Conservation (phyloP, 2,329 filamentous ascomycete species). For the Microthyrium microscopicum region DNA sequence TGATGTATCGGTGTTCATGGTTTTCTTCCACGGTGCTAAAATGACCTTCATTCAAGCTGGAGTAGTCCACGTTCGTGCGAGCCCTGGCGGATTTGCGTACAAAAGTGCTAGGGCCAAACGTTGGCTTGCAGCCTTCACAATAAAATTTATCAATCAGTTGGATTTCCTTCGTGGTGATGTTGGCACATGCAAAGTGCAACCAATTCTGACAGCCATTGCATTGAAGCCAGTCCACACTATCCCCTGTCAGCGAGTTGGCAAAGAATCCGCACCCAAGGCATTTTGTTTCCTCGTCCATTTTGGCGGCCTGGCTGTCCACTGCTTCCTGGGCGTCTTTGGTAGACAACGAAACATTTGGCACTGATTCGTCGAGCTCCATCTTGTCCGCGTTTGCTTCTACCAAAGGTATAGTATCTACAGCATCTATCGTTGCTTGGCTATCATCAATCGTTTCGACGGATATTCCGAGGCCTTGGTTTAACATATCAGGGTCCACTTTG, state of each 20-base stretch:
- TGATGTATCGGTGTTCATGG: conserved; percentile 50
- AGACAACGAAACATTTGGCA: no score
- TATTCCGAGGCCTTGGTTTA: no score
- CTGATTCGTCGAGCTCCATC: no score
- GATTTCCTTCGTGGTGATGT: conserved; percentile 47
- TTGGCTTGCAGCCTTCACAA: conserved; percentile 41
- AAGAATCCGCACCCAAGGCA: conserved; percentile 42
- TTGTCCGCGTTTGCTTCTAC: no score
- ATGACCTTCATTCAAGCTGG: conserved; percentile 48
- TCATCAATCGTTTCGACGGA: no score
- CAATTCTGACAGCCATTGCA: conserved; percentile 53
- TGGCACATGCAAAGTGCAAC: conserved; percentile 52
- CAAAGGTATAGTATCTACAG: no score
- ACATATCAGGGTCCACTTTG: no score
- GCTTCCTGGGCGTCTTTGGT: conserved; percentile 19
- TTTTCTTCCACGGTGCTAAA: conserved; percentile 48
- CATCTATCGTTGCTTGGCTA: no score
- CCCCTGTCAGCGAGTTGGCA: conserved; percentile 33
- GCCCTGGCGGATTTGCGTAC: conserved; percentile 44
- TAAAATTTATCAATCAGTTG: conserved; percentile 53
- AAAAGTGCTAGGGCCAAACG: conserved; percentile 46
- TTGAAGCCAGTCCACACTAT: conserved; percentile 47
- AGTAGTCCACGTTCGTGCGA: conserved; percentile 51
- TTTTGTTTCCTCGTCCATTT: conserved; percentile 26
- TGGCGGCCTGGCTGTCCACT: not conserved